Base-by-base conservation (phyloP, 208 protist species). In the Trypanosoma rangeli region DNA sequence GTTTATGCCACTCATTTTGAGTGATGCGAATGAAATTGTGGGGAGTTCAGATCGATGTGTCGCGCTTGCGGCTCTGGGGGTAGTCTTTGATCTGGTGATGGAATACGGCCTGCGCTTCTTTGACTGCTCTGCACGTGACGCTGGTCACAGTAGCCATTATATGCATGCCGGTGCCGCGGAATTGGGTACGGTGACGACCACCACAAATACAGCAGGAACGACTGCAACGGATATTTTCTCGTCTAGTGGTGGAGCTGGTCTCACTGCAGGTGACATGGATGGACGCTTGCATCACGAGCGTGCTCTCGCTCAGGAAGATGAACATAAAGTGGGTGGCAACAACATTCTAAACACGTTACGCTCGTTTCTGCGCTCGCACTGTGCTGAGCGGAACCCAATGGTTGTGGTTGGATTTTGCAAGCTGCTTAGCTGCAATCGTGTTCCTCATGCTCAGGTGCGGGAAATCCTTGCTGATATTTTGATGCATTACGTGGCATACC, bases 51-150 rank as follows among this genome's bases (percentile, higher is more conserved):
- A 63, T 3, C 48, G 77, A 15, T 83, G 79, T 20, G 83, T 94
- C 8, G 71, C 92, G 31, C 48, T 89, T 31, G 79, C 87, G 9
- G 86, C 92, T 15, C 71, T 94, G 13, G 89, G 84, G 15, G 87
- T 88, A 24, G 60, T 79, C 70, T 92, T 94, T 59, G 92, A 96
- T 64, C 73, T 96, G 26, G 72, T 96, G 52, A 87, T 89, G 77
- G 89, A 96, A 78, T 96, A 94, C 57, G 92, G 92, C 18, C 73
- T 94, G 31, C 86, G 87, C 49, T 94, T 96, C 68, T 96, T 96
- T 71, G 82, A 90, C 67, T 72, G 49, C 10, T 63, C 79, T 13
- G 37, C 74, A 39, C 54, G 37, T 64, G 28, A 31, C 31, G 48
- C 29, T 13, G 35, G 24, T 53, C 15, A 31, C 13, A 35, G 39